Base-by-base conservation (phyloP, 345 rosid genomes). In the Gossypioides kirkii region DNA sequence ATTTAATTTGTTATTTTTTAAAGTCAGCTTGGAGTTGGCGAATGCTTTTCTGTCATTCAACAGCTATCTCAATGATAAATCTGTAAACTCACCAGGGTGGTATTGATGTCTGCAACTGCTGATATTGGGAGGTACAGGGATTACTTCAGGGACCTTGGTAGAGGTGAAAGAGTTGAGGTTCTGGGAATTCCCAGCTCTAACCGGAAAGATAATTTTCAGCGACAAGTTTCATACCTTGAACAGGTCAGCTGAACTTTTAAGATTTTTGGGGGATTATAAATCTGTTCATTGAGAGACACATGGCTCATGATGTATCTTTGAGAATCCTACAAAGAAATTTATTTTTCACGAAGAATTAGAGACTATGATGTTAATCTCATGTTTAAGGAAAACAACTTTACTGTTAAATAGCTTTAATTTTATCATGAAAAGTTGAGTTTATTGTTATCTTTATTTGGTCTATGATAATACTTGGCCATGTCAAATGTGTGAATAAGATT, bases 21-120 rank as follows among this genome's bases (percentile, higher is more conserved):
- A 36, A 8, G 47, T 41, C 64, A 64, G 25, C 43, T n/a, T 66
- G 64, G 46, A 17, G 38, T 56, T 53, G 13, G 54, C 4, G 38
- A 41, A 17, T 18, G 43, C 64, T 71, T 58, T 55, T 42, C 32
- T 58, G 41, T 43, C 66, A 43, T 16, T 45, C 45, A 26, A 50
- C 71, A 3, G 60, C 36, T 69, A 50, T 60, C 53, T 42, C 43
- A 47, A 36, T 23, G 50, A 53, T 63, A 36, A 63, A 36, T 54
- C n/a, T 73, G 58, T 26, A 52, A 63, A 45, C 69, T 77, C 47
- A 71, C 41, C 89, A 94, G 98, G 92, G 82, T 94, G 80, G 94
- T 94, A 49, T 83, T 94, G 84, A 94, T 94, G 98, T 94, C 98
- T 80, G 98, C 98, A 74, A 94, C 98, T 72, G 96, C 96, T 77